Conservation (phyloP, 225 moss, liverwort and hornwort genomes). For the Sphagnum contortum region DNA sequence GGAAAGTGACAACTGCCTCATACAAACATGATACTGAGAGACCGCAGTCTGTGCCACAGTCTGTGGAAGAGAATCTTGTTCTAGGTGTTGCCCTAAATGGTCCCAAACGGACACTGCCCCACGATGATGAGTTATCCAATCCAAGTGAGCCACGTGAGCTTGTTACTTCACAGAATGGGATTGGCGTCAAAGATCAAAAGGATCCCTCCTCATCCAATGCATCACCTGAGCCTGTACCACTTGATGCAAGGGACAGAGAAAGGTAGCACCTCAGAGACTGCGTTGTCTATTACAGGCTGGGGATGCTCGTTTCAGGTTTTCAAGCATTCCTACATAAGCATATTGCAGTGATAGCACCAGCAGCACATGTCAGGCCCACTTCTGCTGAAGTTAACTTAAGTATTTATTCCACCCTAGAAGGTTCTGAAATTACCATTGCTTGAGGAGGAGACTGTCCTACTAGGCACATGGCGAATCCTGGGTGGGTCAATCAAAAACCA, state of each 20-base stretch:
- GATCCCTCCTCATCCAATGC: constrained; percentile 15
- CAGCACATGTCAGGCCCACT: too few relatives aligned
- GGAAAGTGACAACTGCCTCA: constrained; percentile 13
- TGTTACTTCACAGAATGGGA: constrained; percentile 33
- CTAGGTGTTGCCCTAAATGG: constrained; percentile 50
- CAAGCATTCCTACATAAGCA: too few relatives aligned
- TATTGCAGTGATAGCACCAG: too few relatives aligned
- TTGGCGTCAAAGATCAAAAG: constrained; percentile 29
- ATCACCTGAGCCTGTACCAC: constrained; percentile 10
- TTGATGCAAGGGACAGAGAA: constrained; percentile 28
- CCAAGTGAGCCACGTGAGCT: constrained; percentile 22
- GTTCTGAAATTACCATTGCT: too few relatives aligned
- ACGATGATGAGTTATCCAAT: constrained; percentile 24
- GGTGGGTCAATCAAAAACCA: too few relatives aligned
- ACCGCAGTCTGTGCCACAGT: constrained; percentile 1
- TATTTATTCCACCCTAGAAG: too few relatives aligned
- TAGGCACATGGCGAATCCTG: too few relatives aligned
- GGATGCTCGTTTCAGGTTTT: too few relatives aligned
- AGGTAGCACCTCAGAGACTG: background rate
- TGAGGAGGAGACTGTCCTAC: too few relatives aligned
- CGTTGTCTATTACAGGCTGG: too few relatives aligned
- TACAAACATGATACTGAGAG: constrained; percentile 1
- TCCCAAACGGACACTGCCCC: constrained; percentile 43
- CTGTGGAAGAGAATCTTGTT: constrained; percentile 9
- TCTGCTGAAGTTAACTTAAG: too few relatives aligned